These are phyloP conservation scores for Adiantum capillusveneris DNA, from an alignment of 75 land plant genomes.

Conservation along the genomic window DNA sequence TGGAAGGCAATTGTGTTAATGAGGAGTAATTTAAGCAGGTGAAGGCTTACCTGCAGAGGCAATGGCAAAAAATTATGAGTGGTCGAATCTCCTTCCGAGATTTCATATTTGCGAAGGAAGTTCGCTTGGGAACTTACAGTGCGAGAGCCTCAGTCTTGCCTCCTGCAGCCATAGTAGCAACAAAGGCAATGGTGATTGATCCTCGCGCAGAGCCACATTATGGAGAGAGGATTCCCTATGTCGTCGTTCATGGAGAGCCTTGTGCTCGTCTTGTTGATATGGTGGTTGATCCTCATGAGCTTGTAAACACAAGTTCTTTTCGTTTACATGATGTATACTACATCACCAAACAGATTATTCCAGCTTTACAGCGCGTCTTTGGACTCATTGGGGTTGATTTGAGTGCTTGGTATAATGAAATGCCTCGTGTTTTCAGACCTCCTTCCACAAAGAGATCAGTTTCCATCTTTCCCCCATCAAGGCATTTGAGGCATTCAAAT, in stretches of 20 bases:
- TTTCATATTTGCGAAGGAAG: slow-evolving; percentile 95
- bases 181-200: slow-evolving; percentile 83
- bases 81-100: slow-evolving; percentile 74
- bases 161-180: slow-evolving; percentile 92
- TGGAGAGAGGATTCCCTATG: slow-evolving; percentile 84
- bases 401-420: slow-evolving; percentile 59
- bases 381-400: slow-evolving; percentile 81
- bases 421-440: slow-evolving; percentile 62
- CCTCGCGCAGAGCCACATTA: slow-evolving; percentile 90
- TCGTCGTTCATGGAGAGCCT: slow-evolving; percentile 88
- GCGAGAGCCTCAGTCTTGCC: slow-evolving; percentile 59
- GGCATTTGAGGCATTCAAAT: not conserved
- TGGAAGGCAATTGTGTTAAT: no score
- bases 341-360: slow-evolving; percentile 94
- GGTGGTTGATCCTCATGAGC: slow-evolving; percentile 81
- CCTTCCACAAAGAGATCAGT: slow-evolving; percentile 32
- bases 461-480: not conserved
- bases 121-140: slow-evolving; percentile 87
- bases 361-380: slow-evolving; percentile 85
- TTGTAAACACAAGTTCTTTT: slow-evolving; percentile 47
- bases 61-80: slow-evolving; percentile 81
- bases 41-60: slow-evolving; percentile 69
- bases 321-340: slow-evolving; percentile 84
- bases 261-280: slow-evolving; percentile 85
- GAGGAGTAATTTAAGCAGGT: slow-evolving; percentile 39